Percentiles rank a stretch among this genome's conserved stretches.
phyloP scores from a whole-genome alignment of 495 filamentous ascomycete genomes.

The Hamigera avellanea region DNA sequence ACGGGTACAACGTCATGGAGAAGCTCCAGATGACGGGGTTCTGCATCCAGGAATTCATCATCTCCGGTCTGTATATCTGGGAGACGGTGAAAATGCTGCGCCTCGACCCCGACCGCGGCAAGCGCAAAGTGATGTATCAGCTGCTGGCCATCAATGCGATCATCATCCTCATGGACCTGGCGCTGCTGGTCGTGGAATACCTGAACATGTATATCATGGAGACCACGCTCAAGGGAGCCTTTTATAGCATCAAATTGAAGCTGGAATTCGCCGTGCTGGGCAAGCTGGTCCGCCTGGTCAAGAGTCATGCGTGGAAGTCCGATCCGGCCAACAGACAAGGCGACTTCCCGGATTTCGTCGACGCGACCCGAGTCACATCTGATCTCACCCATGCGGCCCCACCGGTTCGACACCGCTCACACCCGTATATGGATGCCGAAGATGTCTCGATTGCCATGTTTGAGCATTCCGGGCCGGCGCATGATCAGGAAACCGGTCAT shows the following conservation, averaged over 20 bases:
- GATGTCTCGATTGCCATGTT: slow-evolving; percentile 36
- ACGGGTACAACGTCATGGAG: slow-evolving; percentile 45
- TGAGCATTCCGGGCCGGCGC: slow-evolving; percentile 17
- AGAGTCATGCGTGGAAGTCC: slow-evolving; percentile 29
- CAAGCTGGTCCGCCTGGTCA: slow-evolving; percentile 32
- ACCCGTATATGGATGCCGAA: slow-evolving; percentile 26
- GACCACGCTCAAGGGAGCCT: slow-evolving; percentile 45
- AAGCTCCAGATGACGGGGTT: slow-evolving; percentile 55
- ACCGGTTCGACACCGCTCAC: slow-evolving; percentile 8
- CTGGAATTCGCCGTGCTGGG: slow-evolving; percentile 53
- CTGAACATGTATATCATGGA: slow-evolving; percentile 44
- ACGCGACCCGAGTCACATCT: slow-evolving; percentile 30
- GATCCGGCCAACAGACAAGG: slow-evolving; percentile 13
- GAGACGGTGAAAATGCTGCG: slow-evolving; percentile 40
- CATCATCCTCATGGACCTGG: slow-evolving; percentile 44
- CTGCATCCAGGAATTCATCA: slow-evolving; percentile 48
- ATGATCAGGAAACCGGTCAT: slow-evolving; percentile 10
- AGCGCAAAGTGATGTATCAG: slow-evolving; percentile 44
- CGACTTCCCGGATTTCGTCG: slow-evolving; percentile 34
- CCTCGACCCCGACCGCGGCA: slow-evolving; percentile 28
- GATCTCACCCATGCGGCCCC: slow-evolving; percentile 31
- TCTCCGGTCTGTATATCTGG: slow-evolving; percentile 50
- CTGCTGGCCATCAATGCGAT: slow-evolving; percentile 46
- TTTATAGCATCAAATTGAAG: slow-evolving; percentile 57
- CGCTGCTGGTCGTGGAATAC: slow-evolving; percentile 46